Percentiles rank a stretch among this genome's conserved stretches.
phyloP scores from a whole-genome alignment of 225 moss, liverwort and hornwort genomes.

The Asterella californica region DNA sequence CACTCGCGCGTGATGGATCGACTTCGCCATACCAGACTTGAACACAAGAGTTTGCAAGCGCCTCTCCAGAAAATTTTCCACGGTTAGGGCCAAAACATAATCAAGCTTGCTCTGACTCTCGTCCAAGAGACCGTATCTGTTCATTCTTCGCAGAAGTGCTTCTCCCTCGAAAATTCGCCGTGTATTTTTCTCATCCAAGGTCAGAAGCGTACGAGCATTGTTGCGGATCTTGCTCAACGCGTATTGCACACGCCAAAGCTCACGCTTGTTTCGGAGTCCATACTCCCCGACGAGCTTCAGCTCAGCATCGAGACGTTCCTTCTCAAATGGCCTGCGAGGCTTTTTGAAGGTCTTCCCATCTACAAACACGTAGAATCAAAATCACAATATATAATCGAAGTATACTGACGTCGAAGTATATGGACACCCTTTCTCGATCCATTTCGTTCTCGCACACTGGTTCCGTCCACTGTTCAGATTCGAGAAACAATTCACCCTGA shows the following conservation, averaged over 20 bases:
- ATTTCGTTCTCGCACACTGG: too few relatives aligned
- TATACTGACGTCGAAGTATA: neutral
- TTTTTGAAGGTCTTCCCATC: slow-evolving; percentile 98
- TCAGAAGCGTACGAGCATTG: slow-evolving; percentile 82
- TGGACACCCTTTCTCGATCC: too few relatives aligned
- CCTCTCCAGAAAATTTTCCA: slow-evolving; percentile 84
- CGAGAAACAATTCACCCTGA: too few relatives aligned
- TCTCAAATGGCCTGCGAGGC: slow-evolving; percentile 88
- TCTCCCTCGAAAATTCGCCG: slow-evolving; percentile 92
- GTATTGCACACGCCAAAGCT: slow-evolving; percentile 91
- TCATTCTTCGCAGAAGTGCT: slow-evolving; percentile 82
- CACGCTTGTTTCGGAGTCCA: slow-evolving; percentile 91
- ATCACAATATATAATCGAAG: too few relatives aligned
- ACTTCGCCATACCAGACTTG: slow-evolving; percentile 94
- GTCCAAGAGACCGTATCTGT: slow-evolving; percentile 75
- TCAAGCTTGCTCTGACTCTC: slow-evolving; percentile 88
- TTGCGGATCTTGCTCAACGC: slow-evolving; percentile 88
- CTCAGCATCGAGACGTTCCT: slow-evolving; percentile 89
- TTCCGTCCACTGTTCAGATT: too few relatives aligned
- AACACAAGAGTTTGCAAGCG: slow-evolving; percentile 85
- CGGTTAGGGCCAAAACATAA: slow-evolving; percentile 80
- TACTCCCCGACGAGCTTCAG: slow-evolving; percentile 93
- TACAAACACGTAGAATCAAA: too few relatives aligned
- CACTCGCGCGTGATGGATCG: slow-evolving; percentile 84
- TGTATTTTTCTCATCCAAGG: slow-evolving; percentile 85